These are phyloP conservation scores for Ophiostoma ips DNA, from an alignment of 2,329 filamentous ascomycete species.

Conservation along the genomic window DNA sequence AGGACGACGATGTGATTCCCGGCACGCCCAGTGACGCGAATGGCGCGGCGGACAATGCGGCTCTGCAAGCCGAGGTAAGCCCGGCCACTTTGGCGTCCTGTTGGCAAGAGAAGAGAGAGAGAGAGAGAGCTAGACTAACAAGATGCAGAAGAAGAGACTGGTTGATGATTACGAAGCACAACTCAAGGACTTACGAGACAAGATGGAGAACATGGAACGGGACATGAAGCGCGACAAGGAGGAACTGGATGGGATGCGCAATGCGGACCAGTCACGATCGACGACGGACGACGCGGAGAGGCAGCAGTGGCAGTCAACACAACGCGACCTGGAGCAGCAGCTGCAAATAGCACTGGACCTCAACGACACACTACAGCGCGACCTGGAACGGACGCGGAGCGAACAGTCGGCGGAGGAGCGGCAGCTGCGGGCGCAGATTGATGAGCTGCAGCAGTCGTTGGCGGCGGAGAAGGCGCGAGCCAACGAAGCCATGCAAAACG, in stretches of 20 bases:
- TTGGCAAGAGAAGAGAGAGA: too few species aligned
- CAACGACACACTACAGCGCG: constrained; percentile 66
- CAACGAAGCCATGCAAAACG: background rate
- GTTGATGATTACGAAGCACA: constrained; percentile 71
- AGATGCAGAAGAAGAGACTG: constrained; percentile 26
- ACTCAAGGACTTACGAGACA: constrained; percentile 59
- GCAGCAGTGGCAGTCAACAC: constrained; percentile 55
- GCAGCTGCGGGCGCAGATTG: constrained; percentile 49
- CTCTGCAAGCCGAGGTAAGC: too few species aligned
- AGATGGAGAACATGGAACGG: constrained; percentile 57
- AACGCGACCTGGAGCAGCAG: constrained; percentile 55
- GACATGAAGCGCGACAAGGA: constrained; percentile 58
- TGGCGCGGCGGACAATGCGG: too few species aligned
- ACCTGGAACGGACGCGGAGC: constrained; percentile 59
- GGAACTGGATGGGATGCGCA: constrained; percentile 46
- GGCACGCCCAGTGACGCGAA: constrained; percentile 15
- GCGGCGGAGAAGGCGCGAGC: constrained; percentile 15
- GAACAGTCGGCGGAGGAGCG: constrained; percentile 52
- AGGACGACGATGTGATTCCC: constrained; percentile 54
- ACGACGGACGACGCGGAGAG: constrained; percentile 46
- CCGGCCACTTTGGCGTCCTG: too few species aligned
- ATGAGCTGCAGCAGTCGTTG: constrained; percentile 30
- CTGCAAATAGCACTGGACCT: constrained; percentile 59
- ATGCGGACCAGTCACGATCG: constrained; percentile 41
- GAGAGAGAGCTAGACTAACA: too few species aligned